A percentile compares a stretch with the other conserved stretches of the same genome.
Evolutionary conservation across 345 rosid species (phyloP).

Genomic region (Theobroma cacao): DNA sequence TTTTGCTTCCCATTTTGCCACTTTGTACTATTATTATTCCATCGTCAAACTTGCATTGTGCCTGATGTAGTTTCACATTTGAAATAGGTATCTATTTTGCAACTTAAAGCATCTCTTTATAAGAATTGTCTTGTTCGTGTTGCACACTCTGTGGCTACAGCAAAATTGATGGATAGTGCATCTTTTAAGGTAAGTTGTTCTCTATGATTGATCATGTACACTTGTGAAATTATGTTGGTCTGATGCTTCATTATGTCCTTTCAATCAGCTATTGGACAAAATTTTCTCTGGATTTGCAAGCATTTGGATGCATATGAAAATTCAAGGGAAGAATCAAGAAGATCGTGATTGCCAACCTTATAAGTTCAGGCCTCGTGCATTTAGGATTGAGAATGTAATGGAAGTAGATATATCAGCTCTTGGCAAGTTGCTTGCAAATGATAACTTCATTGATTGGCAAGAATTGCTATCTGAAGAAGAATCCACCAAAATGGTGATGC

Average conservation of each 20-base stretch:
- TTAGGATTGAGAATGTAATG: slow-evolving; percentile 67
- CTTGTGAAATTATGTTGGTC: background rate
- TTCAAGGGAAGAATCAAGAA: slow-evolving; percentile 57
- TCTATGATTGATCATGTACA: background rate
- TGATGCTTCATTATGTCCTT: slow-evolving; percentile 25
- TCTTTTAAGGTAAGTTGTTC: slow-evolving; percentile 61
- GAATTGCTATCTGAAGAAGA: slow-evolving; percentile 69
- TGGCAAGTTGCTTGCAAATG: slow-evolving; percentile 48
- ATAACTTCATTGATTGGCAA: slow-evolving; percentile 73
- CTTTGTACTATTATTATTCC: background rate
- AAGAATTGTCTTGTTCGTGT: slow-evolving; percentile 59
- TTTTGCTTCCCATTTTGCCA: slow-evolving; percentile 3
- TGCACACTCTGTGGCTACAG: slow-evolving; percentile 56
- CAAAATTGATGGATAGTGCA: slow-evolving; percentile 50
- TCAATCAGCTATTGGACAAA: slow-evolving; percentile 59
- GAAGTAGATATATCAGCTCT: slow-evolving; percentile 69
- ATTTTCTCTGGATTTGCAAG: slow-evolving; percentile 56
- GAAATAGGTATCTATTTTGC: slow-evolving; percentile 50
- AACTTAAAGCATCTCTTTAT: slow-evolving; percentile 51
- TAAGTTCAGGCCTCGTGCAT: slow-evolving; percentile 77
- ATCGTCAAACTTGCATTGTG: background rate
- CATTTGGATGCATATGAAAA: slow-evolving; percentile 80
- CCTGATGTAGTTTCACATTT: slow-evolving; percentile 17
- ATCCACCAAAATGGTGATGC: slow-evolving; percentile 45
- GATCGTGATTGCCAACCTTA: slow-evolving; percentile 53